Evolutionary conservation across 108 stramenopile species (phyloP).

Genomic region (Hondaea fermentalgiana): DNA sequence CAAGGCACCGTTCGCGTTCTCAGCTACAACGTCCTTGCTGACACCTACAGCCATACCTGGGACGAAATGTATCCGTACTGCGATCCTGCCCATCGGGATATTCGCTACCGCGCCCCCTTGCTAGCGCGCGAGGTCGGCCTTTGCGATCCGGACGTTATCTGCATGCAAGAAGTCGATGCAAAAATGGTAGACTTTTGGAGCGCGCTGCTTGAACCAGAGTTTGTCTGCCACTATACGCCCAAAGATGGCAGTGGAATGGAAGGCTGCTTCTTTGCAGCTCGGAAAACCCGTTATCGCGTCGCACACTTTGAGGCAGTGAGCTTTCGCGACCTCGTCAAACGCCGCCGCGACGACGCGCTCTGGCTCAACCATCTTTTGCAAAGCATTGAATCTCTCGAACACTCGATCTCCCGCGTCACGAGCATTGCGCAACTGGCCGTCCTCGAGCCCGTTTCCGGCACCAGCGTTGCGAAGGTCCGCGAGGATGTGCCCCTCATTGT

Average conservation of each 20-base stretch:
- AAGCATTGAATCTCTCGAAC: neutral
- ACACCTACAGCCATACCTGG: constrained; percentile 16
- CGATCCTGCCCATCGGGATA: neutral
- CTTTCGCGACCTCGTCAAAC: neutral
- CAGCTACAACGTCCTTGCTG: constrained; percentile 16
- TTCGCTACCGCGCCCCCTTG: neutral
- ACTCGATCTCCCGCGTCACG: neutral
- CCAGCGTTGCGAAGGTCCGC: neutral
- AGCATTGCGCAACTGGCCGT: neutral
- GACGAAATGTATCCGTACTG: constrained; percentile 5
- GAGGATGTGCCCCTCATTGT: neutral
- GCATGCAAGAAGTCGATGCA: constrained; percentile 2
- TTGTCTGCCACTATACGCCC: neutral
- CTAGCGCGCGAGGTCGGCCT: neutral
- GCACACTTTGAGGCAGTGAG: neutral
- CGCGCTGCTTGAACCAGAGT: neutral
- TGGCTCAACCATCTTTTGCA: neutral
- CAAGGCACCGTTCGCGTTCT: neutral
- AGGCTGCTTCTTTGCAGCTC: neutral
- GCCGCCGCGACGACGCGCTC: neutral
- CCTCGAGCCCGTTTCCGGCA: neutral
- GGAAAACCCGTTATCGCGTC: neutral
- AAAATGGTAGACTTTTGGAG: neutral
- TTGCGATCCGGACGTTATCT: neutral
- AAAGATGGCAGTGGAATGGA: neutral